Evolutionary conservation across 176 grass and related monocot species (phyloP).

Genomic region (Zea mays): Zm-B73-REFERENCE-NAM-5.0 NC_050103.1:124548001-124548500

Average conservation of each 20-base stretch:
- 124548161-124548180: neutral
- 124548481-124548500: no score
- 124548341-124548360: neutral
- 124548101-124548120: neutral
- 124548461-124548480: no score
- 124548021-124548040: constrained; percentile 71
- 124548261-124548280: no score
- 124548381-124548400: neutral
- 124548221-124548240: neutral
- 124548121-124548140: neutral
- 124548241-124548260: neutral
- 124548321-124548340: neutral
- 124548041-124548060: constrained; percentile 63
- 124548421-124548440: neutral
- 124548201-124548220: neutral
- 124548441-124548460: constrained; percentile 4
- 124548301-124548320: neutral
- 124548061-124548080: constrained; percentile 55
- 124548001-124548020: constrained; percentile 40
- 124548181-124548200: neutral
- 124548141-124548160: neutral
- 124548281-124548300: no score
- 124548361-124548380: neutral
- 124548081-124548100: neutral
- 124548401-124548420: neutral